phyloP scores from a whole-genome alignment of 1,139 yeast species.

The Candida smagusa region DNA sequence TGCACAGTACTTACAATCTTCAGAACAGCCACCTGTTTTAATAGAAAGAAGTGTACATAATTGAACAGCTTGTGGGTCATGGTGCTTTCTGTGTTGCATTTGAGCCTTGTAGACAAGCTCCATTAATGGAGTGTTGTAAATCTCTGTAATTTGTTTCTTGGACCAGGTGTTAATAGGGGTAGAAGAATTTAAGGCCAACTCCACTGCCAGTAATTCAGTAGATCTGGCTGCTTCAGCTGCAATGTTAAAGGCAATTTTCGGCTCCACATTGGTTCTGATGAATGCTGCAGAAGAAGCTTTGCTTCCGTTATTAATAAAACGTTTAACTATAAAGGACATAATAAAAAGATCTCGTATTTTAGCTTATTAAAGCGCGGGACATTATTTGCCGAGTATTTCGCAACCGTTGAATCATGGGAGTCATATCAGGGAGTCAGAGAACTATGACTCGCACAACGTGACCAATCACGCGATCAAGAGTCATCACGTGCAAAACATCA shows the following conservation, averaged over 20 bases:
- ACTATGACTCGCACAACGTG: no score
- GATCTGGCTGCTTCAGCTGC: conserved; percentile 6
- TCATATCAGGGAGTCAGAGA: not conserved
- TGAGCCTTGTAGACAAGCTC: conserved; percentile 64
- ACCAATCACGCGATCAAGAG: not conserved
- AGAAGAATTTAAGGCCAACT: conserved; percentile 16
- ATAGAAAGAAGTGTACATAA: conserved; percentile 72
- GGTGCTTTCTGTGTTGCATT: conserved; percentile 61
- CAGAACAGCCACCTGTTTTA: conserved; percentile 80
- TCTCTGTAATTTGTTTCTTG: conserved; percentile 51
- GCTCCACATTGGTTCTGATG: conserved; percentile 3
- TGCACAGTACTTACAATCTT: conserved; percentile 79
- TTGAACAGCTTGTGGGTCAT: conserved; percentile 69
- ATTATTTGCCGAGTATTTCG: not conserved
- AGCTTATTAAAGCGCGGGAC: no score
- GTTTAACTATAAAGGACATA: no score
- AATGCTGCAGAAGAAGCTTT: not conserved
- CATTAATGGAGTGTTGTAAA: conserved; percentile 63
- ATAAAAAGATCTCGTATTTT: no score
- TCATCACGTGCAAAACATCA: not conserved
- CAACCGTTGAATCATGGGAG: not conserved
- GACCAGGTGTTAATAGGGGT: conserved; percentile 57
- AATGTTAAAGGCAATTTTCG: conserved; percentile 4
- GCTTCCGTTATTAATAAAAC: no score
- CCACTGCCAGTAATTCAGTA: conserved; percentile 4